These are phyloP conservation scores for Rhododendron ferrugineum DNA, from an alignment of 148 eudicot genomes.

Conservation along the genomic window DNA sequence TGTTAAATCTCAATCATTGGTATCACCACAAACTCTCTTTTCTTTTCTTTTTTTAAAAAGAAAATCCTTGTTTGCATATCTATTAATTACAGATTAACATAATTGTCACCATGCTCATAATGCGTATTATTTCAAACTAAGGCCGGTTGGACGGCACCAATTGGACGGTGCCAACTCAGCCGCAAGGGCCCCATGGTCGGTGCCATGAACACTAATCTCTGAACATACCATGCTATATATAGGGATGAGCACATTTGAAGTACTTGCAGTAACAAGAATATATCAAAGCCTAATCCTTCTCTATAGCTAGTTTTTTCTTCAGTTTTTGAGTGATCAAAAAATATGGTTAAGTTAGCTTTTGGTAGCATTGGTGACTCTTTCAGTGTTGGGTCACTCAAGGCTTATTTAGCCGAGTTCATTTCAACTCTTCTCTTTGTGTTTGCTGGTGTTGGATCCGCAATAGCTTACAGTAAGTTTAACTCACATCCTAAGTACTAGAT, in stretches of 20 bases:
- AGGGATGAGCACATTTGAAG: not conserved
- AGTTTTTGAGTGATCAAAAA: not conserved
- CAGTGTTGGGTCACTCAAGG: slow-evolving; percentile 44
- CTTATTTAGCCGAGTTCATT: slow-evolving; percentile 70
- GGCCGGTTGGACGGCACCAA: slow-evolving; percentile 38
- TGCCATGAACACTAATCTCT: not conserved
- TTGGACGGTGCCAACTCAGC: slow-evolving; percentile 11
- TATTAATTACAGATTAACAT: slow-evolving; percentile 10
- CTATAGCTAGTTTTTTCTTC: not conserved
- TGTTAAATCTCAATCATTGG: slow-evolving; percentile 13
- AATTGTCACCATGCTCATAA: slow-evolving; percentile 17
- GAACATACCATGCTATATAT: not conserved
- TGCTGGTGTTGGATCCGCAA: slow-evolving; percentile 86
- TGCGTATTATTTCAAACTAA: slow-evolving; percentile 14
- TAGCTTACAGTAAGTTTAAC: slow-evolving; percentile 53
- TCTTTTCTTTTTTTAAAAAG: not conserved
- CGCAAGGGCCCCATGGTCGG: slow-evolving; percentile 26
- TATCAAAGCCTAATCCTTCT: not conserved
- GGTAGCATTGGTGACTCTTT: slow-evolving; percentile 74
- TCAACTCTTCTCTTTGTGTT: slow-evolving; percentile 80
- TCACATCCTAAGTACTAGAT: not conserved
- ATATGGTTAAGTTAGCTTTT: slow-evolving; percentile 65
- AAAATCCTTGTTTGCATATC: slow-evolving; percentile 1
- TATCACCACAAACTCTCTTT: not conserved
- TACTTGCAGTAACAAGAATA: not conserved